These are phyloP conservation scores for Linanthus parryae DNA, from an alignment of 148 eudicot species.

Conservation along the genomic window DNA sequence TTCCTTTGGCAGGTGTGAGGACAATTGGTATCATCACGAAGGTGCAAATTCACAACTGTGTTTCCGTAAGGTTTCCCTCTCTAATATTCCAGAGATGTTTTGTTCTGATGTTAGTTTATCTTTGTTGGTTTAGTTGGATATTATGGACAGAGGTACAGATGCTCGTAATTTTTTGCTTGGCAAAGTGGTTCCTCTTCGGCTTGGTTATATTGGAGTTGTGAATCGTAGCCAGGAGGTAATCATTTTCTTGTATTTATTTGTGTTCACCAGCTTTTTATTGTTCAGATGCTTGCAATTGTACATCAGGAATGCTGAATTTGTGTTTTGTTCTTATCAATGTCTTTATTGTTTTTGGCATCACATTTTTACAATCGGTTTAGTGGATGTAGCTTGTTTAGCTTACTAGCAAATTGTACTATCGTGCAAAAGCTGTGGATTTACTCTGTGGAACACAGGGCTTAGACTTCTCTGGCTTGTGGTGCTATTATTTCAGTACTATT, in stretches of 20 bases:
- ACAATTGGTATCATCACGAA: constrained; percentile 58
- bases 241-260: neutral
- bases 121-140: constrained; percentile 34
- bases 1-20: constrained; percentile 34
- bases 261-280: too few relatives aligned
- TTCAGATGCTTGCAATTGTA: too few relatives aligned
- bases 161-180: constrained; percentile 51
- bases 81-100: neutral
- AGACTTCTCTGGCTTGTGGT: too few relatives aligned
- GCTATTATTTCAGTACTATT: too few relatives aligned
- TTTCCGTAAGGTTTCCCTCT: neutral
- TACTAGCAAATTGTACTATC: too few relatives aligned
- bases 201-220: constrained; percentile 57
- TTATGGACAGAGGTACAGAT: constrained; percentile 55
- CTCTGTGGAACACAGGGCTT: too few relatives aligned
- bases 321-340: too few relatives aligned
- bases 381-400: too few relatives aligned
- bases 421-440: too few relatives aligned
- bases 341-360: too few relatives aligned
- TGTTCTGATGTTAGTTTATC: neutral
- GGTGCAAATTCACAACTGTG: constrained; percentile 19
- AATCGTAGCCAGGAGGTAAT: constrained; percentile 63
- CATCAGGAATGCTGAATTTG: too few relatives aligned
- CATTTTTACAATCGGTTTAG: too few relatives aligned
- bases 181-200: constrained; percentile 42